Evolutionary conservation across 1,284 basidiomycete species (phyloP), one percentile per base, ranked within the genome.

Genomic region (Fomitopsis palustris): DNA sequence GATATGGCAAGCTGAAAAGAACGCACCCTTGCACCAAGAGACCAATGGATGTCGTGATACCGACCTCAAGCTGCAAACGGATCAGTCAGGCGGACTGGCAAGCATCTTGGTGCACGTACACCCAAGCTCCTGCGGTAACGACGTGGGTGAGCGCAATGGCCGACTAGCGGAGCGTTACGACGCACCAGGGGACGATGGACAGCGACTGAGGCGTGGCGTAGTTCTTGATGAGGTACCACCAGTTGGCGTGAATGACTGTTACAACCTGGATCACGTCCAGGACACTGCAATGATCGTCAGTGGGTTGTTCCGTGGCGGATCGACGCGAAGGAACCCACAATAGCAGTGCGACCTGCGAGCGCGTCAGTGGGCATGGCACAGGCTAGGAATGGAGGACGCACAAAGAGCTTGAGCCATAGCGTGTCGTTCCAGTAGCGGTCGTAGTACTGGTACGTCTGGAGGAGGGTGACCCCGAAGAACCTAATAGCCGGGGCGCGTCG

Each of bases 391-490:
- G 23, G 23, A 31, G 10, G 17, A 49, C 56, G 23, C 41, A 58
- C 56, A 25, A 58, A 58, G 25, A 54, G 25, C 51, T 58, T 58
- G 25, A 58, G 38, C 49, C 51, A 53, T 23, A 31, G 5, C 14
- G 38, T 17, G 52, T 58, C 56, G 17, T 8, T 41, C 56, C 38
- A 53, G 45, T 53, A 58, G n/a, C 56, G 49, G 31, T 58, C 56
- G 38, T 58, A 58, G 31, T 58, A 58, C 23, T 58, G 56, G 31
- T 58, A 58, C 10, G 45, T 58, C 52, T 58, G 56, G 21, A 57
- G 49, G 37, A 57, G 43, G 16, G 55, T 57, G 21, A 57, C 49
- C 10, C 55, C 55, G 37, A 51, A 57, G 23, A 57, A 39, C 16
- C 55, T 57, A 21, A 42, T 17, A 21, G 23, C 35, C 35, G 37